phyloP scores from a whole-genome alignment of 192 early-diverging fungal genomes.

The Umbelopsis isabellina region DNA sequence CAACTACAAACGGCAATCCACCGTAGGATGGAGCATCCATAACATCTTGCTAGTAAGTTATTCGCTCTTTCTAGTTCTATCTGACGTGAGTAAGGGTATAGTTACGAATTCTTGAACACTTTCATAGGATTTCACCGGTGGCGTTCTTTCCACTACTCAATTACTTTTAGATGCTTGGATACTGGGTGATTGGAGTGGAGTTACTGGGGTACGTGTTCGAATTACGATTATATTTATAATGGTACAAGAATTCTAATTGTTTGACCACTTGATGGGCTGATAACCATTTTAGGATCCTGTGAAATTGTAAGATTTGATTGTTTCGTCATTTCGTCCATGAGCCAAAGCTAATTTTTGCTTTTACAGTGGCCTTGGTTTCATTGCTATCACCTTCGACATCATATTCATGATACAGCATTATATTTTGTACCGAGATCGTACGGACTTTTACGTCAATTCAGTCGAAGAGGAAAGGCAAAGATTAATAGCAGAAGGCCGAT shows the following conservation, averaged over 20 bases:
- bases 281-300: slow-evolving; percentile 49
- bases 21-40: slow-evolving; percentile 88
- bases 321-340: background rate
- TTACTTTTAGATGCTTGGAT: slow-evolving; percentile 72
- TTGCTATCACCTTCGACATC: slow-evolving; percentile 81
- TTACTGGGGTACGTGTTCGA: slow-evolving; percentile 51
- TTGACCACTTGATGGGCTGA: too few relatives aligned
- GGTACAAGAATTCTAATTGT: background rate
- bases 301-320: slow-evolving; percentile 52
- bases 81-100: background rate
- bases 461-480: slow-evolving; percentile 39
- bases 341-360: slow-evolving; percentile 3
- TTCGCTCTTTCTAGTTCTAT: background rate
- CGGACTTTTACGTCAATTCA: slow-evolving; percentile 35
- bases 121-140: slow-evolving; percentile 79
- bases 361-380: slow-evolving; percentile 72
- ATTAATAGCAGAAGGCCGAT: slow-evolving; percentile 33
- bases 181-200: slow-evolving; percentile 62
- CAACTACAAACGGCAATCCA: slow-evolving; percentile 76
- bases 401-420: slow-evolving; percentile 87
- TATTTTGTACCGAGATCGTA: slow-evolving; percentile 63
- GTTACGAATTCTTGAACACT: background rate
- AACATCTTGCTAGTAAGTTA: slow-evolving; percentile 72
- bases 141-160: slow-evolving; percentile 75
- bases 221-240: background rate